A percentile compares a stretch with the other conserved stretches of the same genome.
Conservation (phyloP, 768 basidiomycete species). For the Lanmaoa pseudosensibilis region DNA sequence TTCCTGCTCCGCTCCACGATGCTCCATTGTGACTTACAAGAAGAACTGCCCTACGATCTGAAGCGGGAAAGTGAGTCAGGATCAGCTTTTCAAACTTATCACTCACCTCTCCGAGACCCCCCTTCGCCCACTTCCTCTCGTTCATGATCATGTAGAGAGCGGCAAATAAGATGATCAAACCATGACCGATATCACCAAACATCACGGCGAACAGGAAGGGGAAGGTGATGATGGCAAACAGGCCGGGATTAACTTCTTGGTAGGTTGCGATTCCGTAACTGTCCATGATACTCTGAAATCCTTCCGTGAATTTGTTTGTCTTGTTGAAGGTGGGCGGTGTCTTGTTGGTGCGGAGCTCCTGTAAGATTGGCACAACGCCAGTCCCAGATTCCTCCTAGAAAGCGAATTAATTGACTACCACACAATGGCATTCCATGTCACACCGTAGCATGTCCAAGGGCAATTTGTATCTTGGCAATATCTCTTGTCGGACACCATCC, state of each 20-base stretch:
- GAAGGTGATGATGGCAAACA: slow-evolving; percentile 91
- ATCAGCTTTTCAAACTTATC: slow-evolving; percentile 1
- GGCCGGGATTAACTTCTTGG: slow-evolving; percentile 94
- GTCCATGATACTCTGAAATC: slow-evolving; percentile 98
- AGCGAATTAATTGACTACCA: not conserved
- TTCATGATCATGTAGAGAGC: slow-evolving; percentile 82
- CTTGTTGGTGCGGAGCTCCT: slow-evolving; percentile 85
- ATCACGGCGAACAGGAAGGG: slow-evolving; percentile 99
- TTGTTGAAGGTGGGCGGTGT: slow-evolving; percentile 94
- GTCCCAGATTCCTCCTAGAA: slow-evolving; percentile 87
- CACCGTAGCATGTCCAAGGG: slow-evolving; percentile 85
- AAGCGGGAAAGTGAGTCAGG: slow-evolving; percentile 11
- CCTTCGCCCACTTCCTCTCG: slow-evolving; percentile 78
- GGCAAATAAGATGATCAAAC: slow-evolving; percentile 72
- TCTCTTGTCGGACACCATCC: slow-evolving; percentile 97
- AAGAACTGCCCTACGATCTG: slow-evolving; percentile 89
- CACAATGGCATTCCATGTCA: slow-evolving; percentile 12
- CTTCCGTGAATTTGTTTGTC: slow-evolving; percentile 95
- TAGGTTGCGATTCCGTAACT: slow-evolving; percentile 93
- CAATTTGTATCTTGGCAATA: slow-evolving; percentile 80
- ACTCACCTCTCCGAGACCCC: slow-evolving; percentile 71
- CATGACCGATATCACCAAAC: slow-evolving; percentile 99
- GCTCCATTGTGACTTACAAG: slow-evolving; percentile 59
- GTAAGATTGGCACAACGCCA: slow-evolving; percentile 85
- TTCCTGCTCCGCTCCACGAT: slow-evolving; percentile 1